A percentile compares a stretch with the other conserved stretches of the same genome.
Evolutionary conservation across 495 filamentous ascomycete genomes (phyloP).

Genomic region (Aspergillus hancockii): DNA sequence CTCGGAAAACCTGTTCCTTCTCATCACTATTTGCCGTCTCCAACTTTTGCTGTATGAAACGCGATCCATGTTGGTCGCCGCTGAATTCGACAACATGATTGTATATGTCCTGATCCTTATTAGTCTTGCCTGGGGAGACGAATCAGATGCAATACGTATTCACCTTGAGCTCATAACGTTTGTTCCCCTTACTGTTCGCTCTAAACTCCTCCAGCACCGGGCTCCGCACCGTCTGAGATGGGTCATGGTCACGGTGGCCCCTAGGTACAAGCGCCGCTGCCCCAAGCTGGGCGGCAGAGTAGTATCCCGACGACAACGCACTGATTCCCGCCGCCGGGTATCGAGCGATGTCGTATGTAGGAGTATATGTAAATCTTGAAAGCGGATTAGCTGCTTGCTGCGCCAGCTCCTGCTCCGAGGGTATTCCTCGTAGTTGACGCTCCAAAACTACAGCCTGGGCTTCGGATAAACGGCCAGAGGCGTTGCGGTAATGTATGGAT

Average conservation of each 20-base stretch:
- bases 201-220: slow-evolving; percentile 78
- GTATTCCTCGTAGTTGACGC: slow-evolving; percentile 47
- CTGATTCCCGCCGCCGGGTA: slow-evolving; percentile 41
- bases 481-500: slow-evolving; percentile 43
- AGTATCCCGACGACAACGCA: slow-evolving; percentile 36
- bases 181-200: slow-evolving; percentile 71
- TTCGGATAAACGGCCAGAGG: slow-evolving; percentile 39
- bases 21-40: slow-evolving; percentile 96
- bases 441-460: slow-evolving; percentile 46
- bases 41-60: slow-evolving; percentile 94
- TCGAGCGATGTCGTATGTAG: slow-evolving; percentile 41
- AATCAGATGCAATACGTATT: slow-evolving; percentile 1
- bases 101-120: slow-evolving; percentile 71
- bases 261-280: slow-evolving; percentile 45
- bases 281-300: slow-evolving; percentile 29
- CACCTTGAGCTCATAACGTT: slow-evolving; percentile 83
- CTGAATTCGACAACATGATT: slow-evolving; percentile 90
- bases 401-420: slow-evolving; percentile 51
- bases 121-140: slow-evolving; percentile 5
- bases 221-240: slow-evolving; percentile 66
- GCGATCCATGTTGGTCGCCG: slow-evolving; percentile 92
- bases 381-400: slow-evolving; percentile 33
- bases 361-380: slow-evolving; percentile 41
- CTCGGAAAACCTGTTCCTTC: slow-evolving; percentile 89
- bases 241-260: slow-evolving; percentile 64